These are phyloP conservation scores for Ascochyta rabiei DNA, from an alignment of 2,329 filamentous ascomycete species.

Conservation along the genomic window DNA sequence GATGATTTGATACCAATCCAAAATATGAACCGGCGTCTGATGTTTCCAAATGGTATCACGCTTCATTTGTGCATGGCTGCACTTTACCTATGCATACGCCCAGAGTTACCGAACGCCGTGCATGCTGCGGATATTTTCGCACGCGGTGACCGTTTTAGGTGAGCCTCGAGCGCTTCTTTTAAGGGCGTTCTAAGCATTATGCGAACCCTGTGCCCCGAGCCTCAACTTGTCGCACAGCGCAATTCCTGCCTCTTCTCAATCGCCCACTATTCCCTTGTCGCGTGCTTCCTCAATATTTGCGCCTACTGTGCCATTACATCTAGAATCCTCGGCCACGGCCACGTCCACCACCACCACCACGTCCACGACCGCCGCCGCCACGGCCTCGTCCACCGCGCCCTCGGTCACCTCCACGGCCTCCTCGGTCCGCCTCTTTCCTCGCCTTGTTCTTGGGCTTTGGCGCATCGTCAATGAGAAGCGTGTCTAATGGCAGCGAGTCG, in stretches of 20 bases:
- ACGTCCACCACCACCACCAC: slow-evolving; percentile 47
- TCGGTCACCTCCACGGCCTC: slow-evolving; percentile 55
- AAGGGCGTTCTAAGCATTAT: slow-evolving; percentile 20
- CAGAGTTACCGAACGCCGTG: slow-evolving; percentile 28
- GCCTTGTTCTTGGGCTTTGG: slow-evolving; percentile 99
- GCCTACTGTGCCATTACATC: not conserved
- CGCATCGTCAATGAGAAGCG: slow-evolving; percentile 91
- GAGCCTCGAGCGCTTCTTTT: slow-evolving; percentile 30
- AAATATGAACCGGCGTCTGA: not conserved
- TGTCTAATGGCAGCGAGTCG: slow-evolving; percentile 93
- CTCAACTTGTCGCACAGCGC: slow-evolving; percentile 1
- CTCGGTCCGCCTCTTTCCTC: slow-evolving; percentile 78
- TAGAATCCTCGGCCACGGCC: slow-evolving; percentile 49
- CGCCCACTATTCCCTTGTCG: slow-evolving; percentile 9
- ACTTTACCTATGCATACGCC: slow-evolving; percentile 24
- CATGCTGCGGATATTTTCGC: slow-evolving; percentile 20
- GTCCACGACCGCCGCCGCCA: slow-evolving; percentile 38
- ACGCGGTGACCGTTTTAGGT: slow-evolving; percentile 15
- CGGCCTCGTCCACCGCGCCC: slow-evolving; percentile 57
- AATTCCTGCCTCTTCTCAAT: slow-evolving; percentile 2
- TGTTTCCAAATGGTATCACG: slow-evolving; percentile 33
- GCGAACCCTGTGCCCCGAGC: slow-evolving; percentile 23
- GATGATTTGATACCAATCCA: slow-evolving; percentile 11
- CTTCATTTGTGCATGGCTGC: slow-evolving; percentile 27
- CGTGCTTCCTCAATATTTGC: slow-evolving; percentile 1